These are phyloP conservation scores for Umbilicus rupestris DNA, from an alignment of 164 flowering plant genomes.

Conservation along the genomic window DNA sequence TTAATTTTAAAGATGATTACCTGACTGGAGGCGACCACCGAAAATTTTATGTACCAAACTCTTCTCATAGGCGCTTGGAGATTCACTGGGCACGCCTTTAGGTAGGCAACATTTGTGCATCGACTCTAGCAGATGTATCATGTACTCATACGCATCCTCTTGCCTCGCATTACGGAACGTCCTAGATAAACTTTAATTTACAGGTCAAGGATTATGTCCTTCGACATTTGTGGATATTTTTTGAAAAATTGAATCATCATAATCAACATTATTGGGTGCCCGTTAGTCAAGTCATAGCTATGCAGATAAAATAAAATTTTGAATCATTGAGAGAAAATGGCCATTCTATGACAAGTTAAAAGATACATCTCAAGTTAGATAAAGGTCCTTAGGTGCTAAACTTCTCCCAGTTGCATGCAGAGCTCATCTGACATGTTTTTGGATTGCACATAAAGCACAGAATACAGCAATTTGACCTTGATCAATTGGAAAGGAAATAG, in stretches of 20 bases:
- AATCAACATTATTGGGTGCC: not conserved
- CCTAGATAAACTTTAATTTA: conserved; percentile 66
- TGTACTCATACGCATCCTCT: conserved; percentile 98
- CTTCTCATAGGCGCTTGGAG: conserved; percentile 81
- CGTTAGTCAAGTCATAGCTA: not conserved
- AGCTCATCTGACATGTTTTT: conserved; percentile 89
- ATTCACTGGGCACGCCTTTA: conserved; percentile 81
- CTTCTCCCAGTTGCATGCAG: conserved; percentile 76
- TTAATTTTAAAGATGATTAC: conserved; percentile 21
- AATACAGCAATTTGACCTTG: conserved; percentile 84
- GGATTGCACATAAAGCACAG: conserved; percentile 96
- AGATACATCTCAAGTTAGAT: conserved; percentile 88
- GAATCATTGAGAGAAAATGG: not conserved
- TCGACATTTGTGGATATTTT: not conserved
- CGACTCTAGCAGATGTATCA: conserved; percentile 89
- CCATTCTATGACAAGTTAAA: not conserved
- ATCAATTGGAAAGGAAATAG: conserved; percentile 14
- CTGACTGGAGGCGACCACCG: conserved; percentile 96
- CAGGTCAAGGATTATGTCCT: conserved; percentile 35
- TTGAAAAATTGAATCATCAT: not conserved
- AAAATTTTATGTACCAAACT: conserved; percentile 96
- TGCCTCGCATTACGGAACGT: conserved; percentile 84
- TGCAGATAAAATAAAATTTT: too few species aligned
- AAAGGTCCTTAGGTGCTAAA: conserved; percentile 77
- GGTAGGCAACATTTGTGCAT: conserved; percentile 99